These are phyloP conservation scores for Eimeria maxima DNA, from an alignment of 169 alveolate genomes.

Conservation along the genomic window DNA sequence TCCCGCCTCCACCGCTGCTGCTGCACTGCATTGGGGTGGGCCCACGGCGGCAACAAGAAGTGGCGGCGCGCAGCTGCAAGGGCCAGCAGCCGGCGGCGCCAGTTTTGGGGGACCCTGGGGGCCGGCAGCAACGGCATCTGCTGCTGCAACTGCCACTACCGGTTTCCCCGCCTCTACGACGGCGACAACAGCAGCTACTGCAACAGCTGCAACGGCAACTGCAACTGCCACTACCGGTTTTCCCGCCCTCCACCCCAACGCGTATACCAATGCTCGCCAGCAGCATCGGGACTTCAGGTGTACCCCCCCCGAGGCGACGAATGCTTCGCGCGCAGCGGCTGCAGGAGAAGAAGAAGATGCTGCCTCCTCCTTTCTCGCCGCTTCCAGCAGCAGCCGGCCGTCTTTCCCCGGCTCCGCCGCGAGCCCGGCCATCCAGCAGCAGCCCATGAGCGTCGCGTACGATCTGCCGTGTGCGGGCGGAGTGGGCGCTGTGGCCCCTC, in stretches of 20 bases:
- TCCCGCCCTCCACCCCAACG: neutral
- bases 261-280: neutral
- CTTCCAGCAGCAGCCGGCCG: neutral
- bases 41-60: no score
- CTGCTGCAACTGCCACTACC: neutral
- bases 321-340: slow-evolving; percentile 19
- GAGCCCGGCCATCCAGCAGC: slow-evolving; percentile 10
- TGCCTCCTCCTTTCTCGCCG: neutral
- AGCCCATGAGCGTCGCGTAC: neutral
- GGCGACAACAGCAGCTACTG: neutral
- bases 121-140: neutral
- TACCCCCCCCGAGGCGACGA: neutral
- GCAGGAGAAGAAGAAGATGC: neutral
- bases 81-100: slow-evolving; percentile 7
- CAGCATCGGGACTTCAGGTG: neutral
- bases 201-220: neutral
- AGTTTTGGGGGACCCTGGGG: neutral
- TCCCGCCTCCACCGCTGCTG: neutral
- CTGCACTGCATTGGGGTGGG: slow-evolving; percentile 7
- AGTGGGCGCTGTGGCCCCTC: neutral
- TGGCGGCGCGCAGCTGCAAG: no score
- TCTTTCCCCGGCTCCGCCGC: neutral
- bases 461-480: slow-evolving; percentile 16
- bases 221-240: neutral
- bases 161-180: no score